Conservation (phyloP, 2,329 filamentous ascomycete genomes). For the Clonostachys chloroleuca region DNA sequence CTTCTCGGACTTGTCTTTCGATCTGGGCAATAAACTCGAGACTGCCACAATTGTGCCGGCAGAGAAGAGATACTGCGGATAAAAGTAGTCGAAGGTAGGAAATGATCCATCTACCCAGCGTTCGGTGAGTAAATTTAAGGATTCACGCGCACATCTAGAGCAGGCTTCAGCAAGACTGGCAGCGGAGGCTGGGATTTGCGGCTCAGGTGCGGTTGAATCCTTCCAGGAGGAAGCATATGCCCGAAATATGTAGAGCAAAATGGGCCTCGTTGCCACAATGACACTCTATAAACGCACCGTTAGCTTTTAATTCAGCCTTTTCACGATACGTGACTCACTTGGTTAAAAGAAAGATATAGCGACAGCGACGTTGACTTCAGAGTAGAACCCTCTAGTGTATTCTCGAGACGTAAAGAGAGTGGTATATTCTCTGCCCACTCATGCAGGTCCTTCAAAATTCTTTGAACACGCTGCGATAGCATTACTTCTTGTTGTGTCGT, state of each 20-base stretch:
- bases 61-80: not conserved
- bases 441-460: constrained; percentile 19
- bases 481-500: constrained; percentile 8
- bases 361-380: constrained; percentile 16
- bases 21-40: not conserved
- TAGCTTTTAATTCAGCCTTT: no score
- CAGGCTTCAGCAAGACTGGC: not conserved
- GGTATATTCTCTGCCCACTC: constrained; percentile 23
- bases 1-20: not conserved
- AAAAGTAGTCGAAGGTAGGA: not conserved
- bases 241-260: not conserved
- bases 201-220: not conserved
- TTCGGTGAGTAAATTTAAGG: not conserved
- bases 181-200: not conserved
- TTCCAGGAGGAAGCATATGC: not conserved
- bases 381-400: constrained; percentile 2
- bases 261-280: not conserved
- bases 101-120: not conserved
- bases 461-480: constrained; percentile 20
- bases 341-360: constrained; percentile 26
- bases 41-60: not conserved
- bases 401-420: constrained; percentile 14
- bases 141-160: not conserved
- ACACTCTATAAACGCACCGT: not conserved
- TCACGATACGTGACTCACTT: constrained; percentile 4